phyloP scores from a whole-genome alignment of 306 rosid species.

The Ormosia emarginata region DNA sequence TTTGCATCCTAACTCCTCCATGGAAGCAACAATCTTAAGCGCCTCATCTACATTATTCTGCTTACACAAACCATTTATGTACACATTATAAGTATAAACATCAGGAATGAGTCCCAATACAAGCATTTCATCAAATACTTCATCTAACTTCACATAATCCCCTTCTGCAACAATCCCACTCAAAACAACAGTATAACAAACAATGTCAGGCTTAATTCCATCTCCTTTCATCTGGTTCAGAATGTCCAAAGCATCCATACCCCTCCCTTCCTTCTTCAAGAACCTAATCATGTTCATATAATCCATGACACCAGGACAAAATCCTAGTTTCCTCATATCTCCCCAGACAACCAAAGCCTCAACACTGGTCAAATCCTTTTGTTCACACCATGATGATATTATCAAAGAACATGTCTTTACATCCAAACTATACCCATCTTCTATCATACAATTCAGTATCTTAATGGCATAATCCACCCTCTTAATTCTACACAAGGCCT shows the following conservation, averaged over 20 bases:
- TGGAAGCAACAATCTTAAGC: constrained; percentile 41
- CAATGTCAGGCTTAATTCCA: constrained; percentile 67
- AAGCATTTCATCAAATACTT: constrained; percentile 73
- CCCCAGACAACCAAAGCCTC: constrained; percentile 56
- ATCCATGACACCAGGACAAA: constrained; percentile 58
- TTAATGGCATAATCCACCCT: constrained; percentile 60
- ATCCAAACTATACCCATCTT: constrained; percentile 63
- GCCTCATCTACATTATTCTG: constrained; percentile 50
- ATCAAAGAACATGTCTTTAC: constrained; percentile 57
- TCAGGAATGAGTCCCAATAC: constrained; percentile 72
- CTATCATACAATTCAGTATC: constrained; percentile 50
- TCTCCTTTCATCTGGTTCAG: constrained; percentile 54
- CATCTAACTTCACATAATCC: constrained; percentile 44
- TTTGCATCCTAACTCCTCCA: constrained; percentile 69
- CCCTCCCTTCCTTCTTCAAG: constrained; percentile 54
- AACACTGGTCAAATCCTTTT: constrained; percentile 22
- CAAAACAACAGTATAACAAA: constrained; percentile 76
- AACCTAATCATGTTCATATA: constrained; percentile 54
- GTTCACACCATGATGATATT: constrained; percentile 50
- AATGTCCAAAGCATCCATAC: constrained; percentile 49
- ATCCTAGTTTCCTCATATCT: constrained; percentile 51
- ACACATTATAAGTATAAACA: constrained; percentile 65
- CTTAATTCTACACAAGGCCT: constrained; percentile 54
- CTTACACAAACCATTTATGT: constrained; percentile 66
- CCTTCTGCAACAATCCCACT: constrained; percentile 46